A percentile compares a stretch with the other conserved stretches of the same genome.
Evolutionary conservation across 2,329 filamentous ascomycete genomes (phyloP).

Genomic region (Epichloe coenophiala): DNA sequence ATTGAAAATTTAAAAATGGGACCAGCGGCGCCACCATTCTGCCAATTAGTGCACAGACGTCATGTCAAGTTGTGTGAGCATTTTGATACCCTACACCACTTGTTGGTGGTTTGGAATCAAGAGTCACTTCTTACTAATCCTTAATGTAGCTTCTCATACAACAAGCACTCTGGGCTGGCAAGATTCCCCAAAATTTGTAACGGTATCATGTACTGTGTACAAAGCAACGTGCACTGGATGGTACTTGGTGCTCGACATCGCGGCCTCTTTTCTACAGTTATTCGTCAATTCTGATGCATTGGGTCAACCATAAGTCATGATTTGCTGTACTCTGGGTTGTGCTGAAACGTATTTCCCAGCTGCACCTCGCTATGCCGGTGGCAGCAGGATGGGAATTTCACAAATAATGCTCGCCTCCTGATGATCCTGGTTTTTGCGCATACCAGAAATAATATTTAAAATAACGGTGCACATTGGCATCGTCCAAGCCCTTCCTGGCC

Average conservation of each 20-base stretch:
- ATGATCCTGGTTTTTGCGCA: conserved; percentile 19
- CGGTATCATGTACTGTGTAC: not conserved
- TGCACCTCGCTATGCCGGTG: not conserved
- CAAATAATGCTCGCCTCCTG: not conserved
- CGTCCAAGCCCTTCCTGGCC: conserved; percentile 14
- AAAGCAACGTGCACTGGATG: no score
- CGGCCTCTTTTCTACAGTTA: no score
- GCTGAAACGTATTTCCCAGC: not conserved
- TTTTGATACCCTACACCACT: no score
- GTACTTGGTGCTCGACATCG: no score
- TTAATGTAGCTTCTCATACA: no score
- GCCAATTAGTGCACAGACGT: not conserved
- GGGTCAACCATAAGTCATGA: not conserved
- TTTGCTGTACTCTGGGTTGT: not conserved
- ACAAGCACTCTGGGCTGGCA: no score
- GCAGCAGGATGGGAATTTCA: not conserved
- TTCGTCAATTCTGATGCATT: not conserved
- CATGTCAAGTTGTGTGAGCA: not conserved
- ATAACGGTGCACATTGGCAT: conserved; percentile 20
- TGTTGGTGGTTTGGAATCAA: no score
- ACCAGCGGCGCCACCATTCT: not conserved
- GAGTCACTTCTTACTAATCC: no score
- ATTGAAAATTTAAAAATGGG: not conserved
- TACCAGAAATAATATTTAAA: conserved; percentile 24
- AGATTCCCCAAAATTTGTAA: not conserved